phyloP scores from a whole-genome alignment of 1,284 basidiomycete genomes.

The Leccinum griseonigrum region DNA sequence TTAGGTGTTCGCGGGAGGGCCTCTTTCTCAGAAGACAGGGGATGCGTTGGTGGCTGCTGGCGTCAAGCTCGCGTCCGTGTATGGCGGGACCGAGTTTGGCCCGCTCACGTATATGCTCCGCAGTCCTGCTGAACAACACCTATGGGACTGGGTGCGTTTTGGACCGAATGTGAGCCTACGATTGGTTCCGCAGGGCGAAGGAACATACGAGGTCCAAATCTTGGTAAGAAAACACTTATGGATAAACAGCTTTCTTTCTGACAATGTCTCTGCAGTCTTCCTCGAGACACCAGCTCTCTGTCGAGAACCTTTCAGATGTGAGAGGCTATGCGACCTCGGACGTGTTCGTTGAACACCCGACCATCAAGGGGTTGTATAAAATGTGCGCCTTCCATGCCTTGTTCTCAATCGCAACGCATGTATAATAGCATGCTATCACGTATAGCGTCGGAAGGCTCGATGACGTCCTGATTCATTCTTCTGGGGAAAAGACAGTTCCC shows the following conservation, averaged over 20 bases:
- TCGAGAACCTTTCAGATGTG: slow-evolving; percentile 33
- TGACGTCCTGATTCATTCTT: slow-evolving; percentile 21
- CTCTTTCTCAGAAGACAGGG: slow-evolving; percentile 21
- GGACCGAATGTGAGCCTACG: slow-evolving; percentile 17
- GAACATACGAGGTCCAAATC: slow-evolving; percentile 22
- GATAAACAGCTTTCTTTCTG: neutral
- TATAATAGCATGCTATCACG: neutral
- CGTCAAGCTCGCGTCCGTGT: slow-evolving; percentile 18
- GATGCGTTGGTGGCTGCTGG: slow-evolving; percentile 20
- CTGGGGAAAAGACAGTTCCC: slow-evolving; percentile 17
- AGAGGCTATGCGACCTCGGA: slow-evolving; percentile 37
- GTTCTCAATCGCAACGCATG: neutral
- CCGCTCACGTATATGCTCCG: slow-evolving; percentile 3
- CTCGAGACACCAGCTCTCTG: slow-evolving; percentile 22
- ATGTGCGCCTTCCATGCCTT: slow-evolving; percentile 29
- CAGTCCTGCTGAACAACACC: slow-evolving; percentile 5
- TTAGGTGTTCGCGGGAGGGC: slow-evolving; percentile 24
- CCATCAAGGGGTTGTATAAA: slow-evolving; percentile 31
- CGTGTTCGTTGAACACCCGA: slow-evolving; percentile 33
- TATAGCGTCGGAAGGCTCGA: slow-evolving; percentile 28
- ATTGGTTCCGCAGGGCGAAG: slow-evolving; percentile 23
- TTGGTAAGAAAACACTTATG: slow-evolving; percentile 17
- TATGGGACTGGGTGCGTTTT: slow-evolving; percentile 29
- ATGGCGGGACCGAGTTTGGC: slow-evolving; percentile 23
- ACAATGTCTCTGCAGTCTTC: slow-evolving; percentile 6